These are phyloP conservation scores for Borealophlyctis nickersoniae DNA, from an alignment of 192 early-diverging fungal genomes.

Conservation along the genomic window DNA sequence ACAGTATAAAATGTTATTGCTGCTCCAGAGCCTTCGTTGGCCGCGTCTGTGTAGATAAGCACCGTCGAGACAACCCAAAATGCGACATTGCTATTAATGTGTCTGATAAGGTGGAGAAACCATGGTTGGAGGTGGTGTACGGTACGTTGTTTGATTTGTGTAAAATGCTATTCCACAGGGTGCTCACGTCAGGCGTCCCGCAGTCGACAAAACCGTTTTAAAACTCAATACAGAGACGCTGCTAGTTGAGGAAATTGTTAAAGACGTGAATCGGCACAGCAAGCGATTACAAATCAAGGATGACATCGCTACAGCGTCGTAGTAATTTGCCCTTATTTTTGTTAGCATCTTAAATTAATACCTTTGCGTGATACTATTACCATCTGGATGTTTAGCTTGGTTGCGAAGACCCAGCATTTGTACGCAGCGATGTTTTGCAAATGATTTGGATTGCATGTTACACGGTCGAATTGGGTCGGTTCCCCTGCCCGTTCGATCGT, in stretches of 20 bases:
- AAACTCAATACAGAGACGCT: slow-evolving; percentile 26
- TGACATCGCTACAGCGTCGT: too few relatives aligned
- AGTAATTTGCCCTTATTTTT: too few relatives aligned
- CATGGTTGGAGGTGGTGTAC: slow-evolving; percentile 12
- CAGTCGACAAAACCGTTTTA: slow-evolving; percentile 16
- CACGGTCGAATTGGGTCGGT: too few relatives aligned
- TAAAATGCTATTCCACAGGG: too few relatives aligned
- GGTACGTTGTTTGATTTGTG: slow-evolving; percentile 1
- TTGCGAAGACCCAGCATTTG: too few relatives aligned
- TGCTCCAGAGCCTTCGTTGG: slow-evolving; percentile 23
- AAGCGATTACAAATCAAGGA: slow-evolving; percentile 27
- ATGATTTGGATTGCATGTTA: too few relatives aligned
- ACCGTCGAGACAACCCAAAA: slow-evolving; percentile 24
- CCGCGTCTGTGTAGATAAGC: slow-evolving; percentile 12
- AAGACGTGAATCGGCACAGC: slow-evolving; percentile 23
- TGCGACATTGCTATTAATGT: slow-evolving; percentile 26
- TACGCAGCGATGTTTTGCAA: too few relatives aligned
- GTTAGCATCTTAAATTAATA: too few relatives aligned
- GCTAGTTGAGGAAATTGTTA: slow-evolving; percentile 22
- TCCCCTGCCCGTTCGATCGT: background rate
- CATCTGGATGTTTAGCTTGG: too few relatives aligned
- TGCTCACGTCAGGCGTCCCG: too few relatives aligned
- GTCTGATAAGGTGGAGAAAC: slow-evolving; percentile 20
- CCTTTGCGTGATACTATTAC: too few relatives aligned
- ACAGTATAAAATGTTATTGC: too few relatives aligned